These are phyloP conservation scores for Ceriops decandra DNA, from an alignment of 345 rosid species.

Conservation along the genomic window DNA sequence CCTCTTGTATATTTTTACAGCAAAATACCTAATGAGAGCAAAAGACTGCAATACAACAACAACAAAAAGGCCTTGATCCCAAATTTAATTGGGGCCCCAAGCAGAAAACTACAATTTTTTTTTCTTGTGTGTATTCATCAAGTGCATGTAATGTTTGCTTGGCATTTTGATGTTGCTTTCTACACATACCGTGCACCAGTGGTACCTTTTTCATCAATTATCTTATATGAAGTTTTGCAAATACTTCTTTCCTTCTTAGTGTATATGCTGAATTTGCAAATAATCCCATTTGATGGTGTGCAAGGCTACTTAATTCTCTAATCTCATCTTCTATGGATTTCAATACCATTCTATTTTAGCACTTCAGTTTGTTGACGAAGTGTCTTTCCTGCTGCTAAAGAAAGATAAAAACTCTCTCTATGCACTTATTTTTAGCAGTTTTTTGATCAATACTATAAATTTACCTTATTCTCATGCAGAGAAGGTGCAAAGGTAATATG, in stretches of 20 bases:
- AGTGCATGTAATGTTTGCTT: not conserved
- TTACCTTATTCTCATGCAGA: slow-evolving; percentile 39
- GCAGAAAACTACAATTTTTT: no score
- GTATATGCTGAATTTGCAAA: not conserved
- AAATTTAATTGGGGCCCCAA: no score
- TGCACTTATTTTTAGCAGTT: not conserved
- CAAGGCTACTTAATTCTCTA: not conserved
- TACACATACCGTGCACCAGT: no score
- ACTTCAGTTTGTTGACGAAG: not conserved
- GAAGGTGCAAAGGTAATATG: slow-evolving; percentile 98
- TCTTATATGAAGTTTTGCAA: no score
- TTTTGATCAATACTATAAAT: not conserved
- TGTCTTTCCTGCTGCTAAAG: no score
- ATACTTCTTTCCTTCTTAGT: not conserved
- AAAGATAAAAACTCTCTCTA: not conserved
- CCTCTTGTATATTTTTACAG: no score
- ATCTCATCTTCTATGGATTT: not conserved
- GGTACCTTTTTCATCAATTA: no score
- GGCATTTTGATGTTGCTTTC: not conserved
- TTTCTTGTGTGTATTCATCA: no score
- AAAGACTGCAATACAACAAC: no score
- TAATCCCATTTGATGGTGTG: not conserved
- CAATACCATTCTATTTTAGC: not conserved
- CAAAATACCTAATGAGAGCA: no score
- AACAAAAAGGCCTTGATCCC: no score